Base-by-base conservation (phyloP, 2,329 filamentous ascomycete species). In the Alternaria sp. region DNA sequence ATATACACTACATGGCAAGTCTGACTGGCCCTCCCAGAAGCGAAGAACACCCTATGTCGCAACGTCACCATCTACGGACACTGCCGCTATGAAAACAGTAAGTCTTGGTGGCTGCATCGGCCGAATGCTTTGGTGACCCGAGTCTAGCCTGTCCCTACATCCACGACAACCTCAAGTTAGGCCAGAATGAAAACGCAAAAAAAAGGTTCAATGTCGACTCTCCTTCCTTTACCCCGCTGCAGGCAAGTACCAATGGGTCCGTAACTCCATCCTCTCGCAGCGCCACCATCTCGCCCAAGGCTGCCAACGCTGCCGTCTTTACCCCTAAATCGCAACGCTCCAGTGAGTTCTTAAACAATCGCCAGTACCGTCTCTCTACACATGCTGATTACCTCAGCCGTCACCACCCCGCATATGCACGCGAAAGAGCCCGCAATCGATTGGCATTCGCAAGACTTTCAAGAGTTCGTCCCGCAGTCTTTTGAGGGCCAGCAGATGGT, bases 131-230 rank as follows among this genome's bases (percentile, higher is more conserved):
- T 68, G 41, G 58, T 75, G 62, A 76, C 69, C 38, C 55, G 9
- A 32, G 54, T 59, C 60, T 60, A 78, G 76, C 76, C 61, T 97
- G 93, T 81, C 89, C 91, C 67, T 97, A 96, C 81, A 95, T 93
- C 75, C 93, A 97, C 80, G 92, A 95, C 68, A 87, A 88, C 60
- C 85, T 87, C 69, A 93, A 89, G 79, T 81, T 83, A 65, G 82
- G 81, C 75, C 83, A 84, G 72, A 72, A 79, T 73, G 86, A 88
- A 57, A 81, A 77, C 60, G 67, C 69, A 34, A 93, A 92, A 79
- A 95, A 93, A 79, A 84, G 90, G 28, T 85, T 99, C 68, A 99
- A 96, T 78, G 95, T 97, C 74, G 95, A 98, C 73, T 98, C 95
- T 8, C 94, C 95, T 12, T 92, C 94, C 48, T 99, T 99, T 78